These are phyloP conservation scores for Clarireedia paspali DNA, from an alignment of 2,329 filamentous ascomycete species.

Conservation along the genomic window DNA sequence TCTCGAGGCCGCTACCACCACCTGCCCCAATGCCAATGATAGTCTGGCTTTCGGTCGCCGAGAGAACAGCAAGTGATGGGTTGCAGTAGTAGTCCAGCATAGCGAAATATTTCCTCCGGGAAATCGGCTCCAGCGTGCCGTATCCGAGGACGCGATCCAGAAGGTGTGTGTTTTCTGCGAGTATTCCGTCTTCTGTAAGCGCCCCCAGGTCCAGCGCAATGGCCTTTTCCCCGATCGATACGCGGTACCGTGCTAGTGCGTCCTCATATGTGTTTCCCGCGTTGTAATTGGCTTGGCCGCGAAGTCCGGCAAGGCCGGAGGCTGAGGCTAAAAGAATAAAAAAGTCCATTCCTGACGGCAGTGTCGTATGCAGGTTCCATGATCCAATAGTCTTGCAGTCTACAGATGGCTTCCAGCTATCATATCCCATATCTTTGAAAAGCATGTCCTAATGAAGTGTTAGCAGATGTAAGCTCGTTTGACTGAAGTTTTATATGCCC, in stretches of 20 bases:
- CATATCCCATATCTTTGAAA: slow-evolving; percentile 28
- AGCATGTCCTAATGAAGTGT: background rate
- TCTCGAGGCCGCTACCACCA: background rate
- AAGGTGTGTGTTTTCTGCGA: background rate
- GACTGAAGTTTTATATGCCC: background rate
- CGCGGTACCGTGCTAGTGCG: slow-evolving; percentile 10
- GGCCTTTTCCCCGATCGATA: slow-evolving; percentile 8
- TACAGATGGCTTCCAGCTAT: slow-evolving; percentile 28
- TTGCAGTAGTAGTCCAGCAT: background rate
- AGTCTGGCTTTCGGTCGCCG: background rate
- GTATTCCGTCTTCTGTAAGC: slow-evolving; percentile 8
- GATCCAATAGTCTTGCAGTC: slow-evolving; percentile 27
- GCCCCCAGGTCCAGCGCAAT: slow-evolving; percentile 11
- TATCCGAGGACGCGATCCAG: slow-evolving; percentile 6
- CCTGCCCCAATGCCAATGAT: background rate
- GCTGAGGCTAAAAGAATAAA: slow-evolving; percentile 33
- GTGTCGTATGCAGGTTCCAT: slow-evolving; percentile 14
- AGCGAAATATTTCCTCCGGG: background rate
- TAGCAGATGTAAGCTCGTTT: background rate
- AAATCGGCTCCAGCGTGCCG: background rate
- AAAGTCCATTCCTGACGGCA: slow-evolving; percentile 29
- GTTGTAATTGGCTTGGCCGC: slow-evolving; percentile 12
- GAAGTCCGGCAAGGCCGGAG: slow-evolving; percentile 16
- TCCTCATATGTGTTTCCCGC: slow-evolving; percentile 26
- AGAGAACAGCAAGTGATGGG: background rate